These are phyloP conservation scores for Eucalyptus curtisii DNA, from an alignment of 345 rosid species.

Conservation along the genomic window DNA sequence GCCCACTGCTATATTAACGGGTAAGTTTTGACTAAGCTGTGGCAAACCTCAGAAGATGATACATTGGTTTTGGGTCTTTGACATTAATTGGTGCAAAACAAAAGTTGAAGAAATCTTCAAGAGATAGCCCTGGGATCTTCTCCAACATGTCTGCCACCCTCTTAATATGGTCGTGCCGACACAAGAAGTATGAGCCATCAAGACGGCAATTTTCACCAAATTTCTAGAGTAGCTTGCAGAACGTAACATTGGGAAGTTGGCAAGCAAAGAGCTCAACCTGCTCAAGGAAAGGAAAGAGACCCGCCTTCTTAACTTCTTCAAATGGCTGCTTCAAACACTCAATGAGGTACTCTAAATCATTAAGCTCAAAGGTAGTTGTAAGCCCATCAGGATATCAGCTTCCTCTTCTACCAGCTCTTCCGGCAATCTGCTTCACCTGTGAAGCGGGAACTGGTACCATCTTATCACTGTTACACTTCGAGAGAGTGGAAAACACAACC, in stretches of 20 bases:
- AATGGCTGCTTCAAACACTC: constrained; percentile 84
- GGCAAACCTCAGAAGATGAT: constrained; percentile 73
- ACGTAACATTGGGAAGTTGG: constrained; percentile 39
- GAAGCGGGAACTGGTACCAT: constrained; percentile 68
- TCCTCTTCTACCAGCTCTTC: constrained; percentile 91
- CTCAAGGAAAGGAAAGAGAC: constrained; percentile 88
- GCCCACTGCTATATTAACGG: constrained; percentile 79
- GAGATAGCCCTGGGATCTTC: constrained; percentile 58
- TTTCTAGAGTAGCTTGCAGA: constrained; percentile 53
- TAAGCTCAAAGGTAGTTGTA: constrained; percentile 56
- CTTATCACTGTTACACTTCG: constrained; percentile 79
- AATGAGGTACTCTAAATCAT: constrained; percentile 61
- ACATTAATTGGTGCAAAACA: constrained; percentile 90
- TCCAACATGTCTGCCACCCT: constrained; percentile 89
- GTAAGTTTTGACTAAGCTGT: constrained; percentile 47
- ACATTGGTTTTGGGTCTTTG: constrained; percentile 76
- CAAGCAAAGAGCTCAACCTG: constrained; percentile 86
- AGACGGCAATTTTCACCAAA: constrained; percentile 66
- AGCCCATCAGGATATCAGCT: constrained; percentile 85
- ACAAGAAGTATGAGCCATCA: constrained; percentile 79
- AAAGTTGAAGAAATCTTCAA: constrained; percentile 84
- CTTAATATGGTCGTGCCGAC: constrained; percentile 70
- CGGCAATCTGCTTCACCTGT: constrained; percentile 86
- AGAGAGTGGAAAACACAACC: constrained; percentile 58
- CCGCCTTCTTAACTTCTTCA: constrained; percentile 62